These are phyloP conservation scores for Fraxinus latifolia DNA, from an alignment of 305 asterid genomes.

Conservation along the genomic window DNA sequence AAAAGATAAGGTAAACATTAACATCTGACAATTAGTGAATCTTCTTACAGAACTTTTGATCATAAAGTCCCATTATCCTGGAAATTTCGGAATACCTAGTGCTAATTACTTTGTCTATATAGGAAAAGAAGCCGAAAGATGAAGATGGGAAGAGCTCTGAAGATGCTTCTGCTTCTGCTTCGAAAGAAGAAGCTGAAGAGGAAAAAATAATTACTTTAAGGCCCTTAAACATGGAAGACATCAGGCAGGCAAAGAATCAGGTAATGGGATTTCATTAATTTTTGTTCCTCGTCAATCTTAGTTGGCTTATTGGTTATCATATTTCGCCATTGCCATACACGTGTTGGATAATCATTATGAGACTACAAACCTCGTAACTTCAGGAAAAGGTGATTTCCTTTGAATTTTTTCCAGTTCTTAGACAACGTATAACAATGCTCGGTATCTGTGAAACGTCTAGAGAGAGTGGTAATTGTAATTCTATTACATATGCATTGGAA, in stretches of 20 bases:
- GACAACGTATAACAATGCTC: neutral
- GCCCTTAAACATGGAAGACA: constrained; percentile 85
- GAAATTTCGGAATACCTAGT: neutral
- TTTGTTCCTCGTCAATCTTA: neutral
- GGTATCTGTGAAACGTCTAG: neutral
- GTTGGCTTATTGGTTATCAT: neutral
- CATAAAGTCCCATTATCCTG: constrained; percentile 3
- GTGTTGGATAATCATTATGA: neutral
- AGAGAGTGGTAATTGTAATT: neutral
- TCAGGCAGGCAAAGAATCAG: constrained; percentile 89
- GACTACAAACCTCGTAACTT: neutral
- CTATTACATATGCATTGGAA: neutral
- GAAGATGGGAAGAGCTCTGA: constrained; percentile 45
- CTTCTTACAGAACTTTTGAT: constrained; percentile 1
- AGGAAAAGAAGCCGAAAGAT: constrained; percentile 55
- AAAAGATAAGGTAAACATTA: constrained; percentile 56
- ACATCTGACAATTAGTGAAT: neutral
- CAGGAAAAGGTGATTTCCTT: neutral
- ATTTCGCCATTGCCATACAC: neutral
- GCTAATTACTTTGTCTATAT: constrained; percentile 7
- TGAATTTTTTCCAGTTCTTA: neutral
- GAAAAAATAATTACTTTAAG: constrained; percentile 61
- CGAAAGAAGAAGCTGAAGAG: constrained; percentile 45
- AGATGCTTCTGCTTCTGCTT: constrained; percentile 36
- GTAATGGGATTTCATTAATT: constrained; percentile 25